Conservation (phyloP, 495 filamentous ascomycete genomes). For the Penicillium lividum region DNA sequence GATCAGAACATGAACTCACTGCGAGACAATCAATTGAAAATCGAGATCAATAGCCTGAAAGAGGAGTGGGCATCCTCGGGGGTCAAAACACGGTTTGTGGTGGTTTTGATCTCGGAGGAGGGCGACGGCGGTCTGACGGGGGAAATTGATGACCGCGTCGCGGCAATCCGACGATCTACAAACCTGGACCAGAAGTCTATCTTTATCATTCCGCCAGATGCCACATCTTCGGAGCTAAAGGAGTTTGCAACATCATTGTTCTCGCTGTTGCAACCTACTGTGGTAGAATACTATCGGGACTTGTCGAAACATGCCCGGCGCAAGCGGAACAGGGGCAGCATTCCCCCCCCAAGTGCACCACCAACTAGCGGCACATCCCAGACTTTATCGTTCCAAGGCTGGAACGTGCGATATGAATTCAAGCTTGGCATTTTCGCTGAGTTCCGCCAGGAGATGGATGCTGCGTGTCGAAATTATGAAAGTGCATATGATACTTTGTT, state of each 20-base stretch:
- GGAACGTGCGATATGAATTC: conserved; percentile 91
- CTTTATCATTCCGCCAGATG: conserved; percentile 70
- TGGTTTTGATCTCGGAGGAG: conserved; percentile 72
- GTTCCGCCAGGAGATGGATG: conserved; percentile 87
- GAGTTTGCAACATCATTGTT: conserved; percentile 66
- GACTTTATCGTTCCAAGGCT: conserved; percentile 78
- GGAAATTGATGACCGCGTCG: conserved; percentile 73
- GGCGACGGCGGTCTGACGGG: conserved; percentile 57
- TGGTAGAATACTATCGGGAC: conserved; percentile 86
- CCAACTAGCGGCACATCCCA: conserved; percentile 80
- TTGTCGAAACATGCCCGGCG: conserved; percentile 83
- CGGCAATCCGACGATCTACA: conserved; percentile 72
- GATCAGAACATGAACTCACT: conserved; percentile 69
- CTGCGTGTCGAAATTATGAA: conserved; percentile 77
- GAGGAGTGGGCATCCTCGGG: conserved; percentile 63
- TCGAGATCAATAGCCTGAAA: conserved; percentile 77
- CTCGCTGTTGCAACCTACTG: conserved; percentile 58
- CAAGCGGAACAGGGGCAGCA: conserved; percentile 72
- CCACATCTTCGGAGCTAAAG: conserved; percentile 59
- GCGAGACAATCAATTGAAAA: conserved; percentile 84
- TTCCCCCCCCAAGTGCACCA: conserved; percentile 81
- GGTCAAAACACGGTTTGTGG: conserved; percentile 72
- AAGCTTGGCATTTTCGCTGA: conserved; percentile 89
- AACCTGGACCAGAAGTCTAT: conserved; percentile 77
- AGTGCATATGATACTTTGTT: conserved; percentile 81